Evolutionary conservation across 768 basidiomycete genomes (phyloP), one percentile per base, ranked within the genome.

Genomic region (Hortiboletus flavorubellus): DNA sequence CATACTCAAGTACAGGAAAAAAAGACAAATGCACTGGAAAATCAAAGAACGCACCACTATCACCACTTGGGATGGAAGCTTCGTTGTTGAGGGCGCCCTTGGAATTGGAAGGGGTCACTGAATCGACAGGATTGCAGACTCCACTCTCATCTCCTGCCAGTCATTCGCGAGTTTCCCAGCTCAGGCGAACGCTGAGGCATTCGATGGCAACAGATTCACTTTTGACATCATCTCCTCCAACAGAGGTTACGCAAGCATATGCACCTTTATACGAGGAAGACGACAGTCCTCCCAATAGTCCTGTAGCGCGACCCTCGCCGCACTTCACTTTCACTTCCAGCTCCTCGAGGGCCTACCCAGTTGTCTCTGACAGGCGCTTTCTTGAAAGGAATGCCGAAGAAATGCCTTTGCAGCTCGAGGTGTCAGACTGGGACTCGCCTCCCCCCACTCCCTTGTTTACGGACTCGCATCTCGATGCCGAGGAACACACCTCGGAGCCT

Each of bases 161-260:
- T 26, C 39, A n/a, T 41, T 56, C 46, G 8, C 59, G 52, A 40
- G 33, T 50, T 18, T 35, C 49, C 41, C 30, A 23, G 46, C 59
- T 68, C 35, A 55, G 18, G 33, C 51, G 49, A 44, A 18, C 40
- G 5, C 30, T 63, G 46, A 58, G 38, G 29, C 58, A 63, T 11
- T 37, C 60, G 14, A 38, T 40, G 10, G 41, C 46, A 34, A 45
- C 31, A 23, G 47, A 59, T 29, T 48, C 59, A 2, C 46, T 16
- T 26, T 52, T 54, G 29, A 57, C 26, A 5, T 39, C 66, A 12
- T 71, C 68, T 2, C 69, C 68, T 51, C 62, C 64, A 29, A 70
- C 69, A 29, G 39, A 33, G 3, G 51, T 69, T 4, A 72, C 69
- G 3, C 60, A 51, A 43, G 39, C 21, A 6, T 51, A 71, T 29